Base-by-base conservation (phyloP, 345 rosid genomes). In the Gossypium thurberi region DNA sequence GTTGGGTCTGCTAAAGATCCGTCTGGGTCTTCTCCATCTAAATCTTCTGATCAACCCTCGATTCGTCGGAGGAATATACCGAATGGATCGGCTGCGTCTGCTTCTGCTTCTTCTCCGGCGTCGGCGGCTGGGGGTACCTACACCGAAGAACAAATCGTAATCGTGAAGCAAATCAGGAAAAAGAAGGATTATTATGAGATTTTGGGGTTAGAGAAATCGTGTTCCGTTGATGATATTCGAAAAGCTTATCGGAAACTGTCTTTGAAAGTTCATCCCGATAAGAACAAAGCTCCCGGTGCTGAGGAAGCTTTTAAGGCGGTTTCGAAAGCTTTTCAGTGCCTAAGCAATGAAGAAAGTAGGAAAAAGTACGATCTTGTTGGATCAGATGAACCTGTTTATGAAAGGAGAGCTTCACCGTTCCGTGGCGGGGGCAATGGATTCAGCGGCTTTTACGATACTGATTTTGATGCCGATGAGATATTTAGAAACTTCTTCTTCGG, bases 401-500 rank as follows among this genome's bases (percentile, higher is more conserved):
- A 87, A 64, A 80, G 85, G 46, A 82, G 87, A 5, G 77, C 94
- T 8, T 62, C 87, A 0, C 81, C 86, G 51, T 85, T 72, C 40
- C 78, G 77, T 23, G 70, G 71, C 7, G 60, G 10, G 10, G 79
- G 59, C 57, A 84, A 83, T 6, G 87, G 88, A 13, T 85, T 86
- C 69, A 87, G 82, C 61, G 88, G 93, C 15, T 94, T 83, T 63
- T 89, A 89, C 43, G 97, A 95, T 33, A 81, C 85, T 58, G 99
- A 95, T 51, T 81, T 92, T 25, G 99, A 95, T 75, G 88, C 99
- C 0, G 96, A 95, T 14, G 99, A 95, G 84, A 89, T 95, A 63
- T 95, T 95, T 69, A 84, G 99, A 86, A 87, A 86, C 84, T 95
- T 95, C 77, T 95, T 95, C 79, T 92, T 85, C 14, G 98, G 97